These are phyloP conservation scores for Vicia villosa DNA, from an alignment of 306 rosid genomes.

Conservation along the genomic window DNA sequence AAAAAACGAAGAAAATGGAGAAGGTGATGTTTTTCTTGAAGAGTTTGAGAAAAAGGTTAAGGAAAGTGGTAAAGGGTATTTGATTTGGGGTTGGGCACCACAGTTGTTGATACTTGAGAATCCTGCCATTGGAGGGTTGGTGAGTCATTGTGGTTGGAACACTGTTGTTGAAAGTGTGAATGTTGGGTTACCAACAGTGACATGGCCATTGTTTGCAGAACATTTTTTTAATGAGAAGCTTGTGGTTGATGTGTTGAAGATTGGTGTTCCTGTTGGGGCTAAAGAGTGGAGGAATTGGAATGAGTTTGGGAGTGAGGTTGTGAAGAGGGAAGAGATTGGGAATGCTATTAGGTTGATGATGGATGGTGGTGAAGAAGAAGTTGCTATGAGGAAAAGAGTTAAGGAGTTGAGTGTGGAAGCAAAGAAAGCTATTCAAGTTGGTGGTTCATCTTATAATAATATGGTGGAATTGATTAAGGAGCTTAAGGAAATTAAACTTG, in stretches of 20 bases:
- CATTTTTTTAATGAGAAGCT: slow-evolving; percentile 42
- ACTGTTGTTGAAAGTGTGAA: slow-evolving; percentile 39
- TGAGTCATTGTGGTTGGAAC: slow-evolving; percentile 46
- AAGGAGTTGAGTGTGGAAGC: slow-evolving; percentile 27
- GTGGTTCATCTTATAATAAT: slow-evolving; percentile 42
- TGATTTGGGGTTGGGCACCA: slow-evolving; percentile 48
- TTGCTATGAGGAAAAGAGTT: slow-evolving; percentile 26
- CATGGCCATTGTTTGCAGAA: slow-evolving; percentile 49
- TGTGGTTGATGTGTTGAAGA: slow-evolving; percentile 40
- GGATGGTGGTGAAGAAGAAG: slow-evolving; percentile 18
- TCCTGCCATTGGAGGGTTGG: slow-evolving; percentile 37
- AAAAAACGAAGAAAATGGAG: slow-evolving; percentile 16
- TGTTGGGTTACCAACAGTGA: slow-evolving; percentile 42
- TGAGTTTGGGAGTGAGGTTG: slow-evolving; percentile 30
- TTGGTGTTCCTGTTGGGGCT: slow-evolving; percentile 43
- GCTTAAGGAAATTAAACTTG: slow-evolving; percentile 13
- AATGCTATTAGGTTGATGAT: slow-evolving; percentile 32
- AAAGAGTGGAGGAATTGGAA: slow-evolving; percentile 44
- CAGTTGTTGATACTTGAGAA: slow-evolving; percentile 38
- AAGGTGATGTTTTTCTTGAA: slow-evolving; percentile 16
- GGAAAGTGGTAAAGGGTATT: slow-evolving; percentile 16
- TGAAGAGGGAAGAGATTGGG: slow-evolving; percentile 35
- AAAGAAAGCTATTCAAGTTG: slow-evolving; percentile 29
- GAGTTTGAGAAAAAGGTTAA: slow-evolving; percentile 38
- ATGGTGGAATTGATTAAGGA: slow-evolving; percentile 30